Evolutionary conservation across 805 yeast genomes (phyloP).

Genomic region (Yamadazyma phyllophila): DNA sequence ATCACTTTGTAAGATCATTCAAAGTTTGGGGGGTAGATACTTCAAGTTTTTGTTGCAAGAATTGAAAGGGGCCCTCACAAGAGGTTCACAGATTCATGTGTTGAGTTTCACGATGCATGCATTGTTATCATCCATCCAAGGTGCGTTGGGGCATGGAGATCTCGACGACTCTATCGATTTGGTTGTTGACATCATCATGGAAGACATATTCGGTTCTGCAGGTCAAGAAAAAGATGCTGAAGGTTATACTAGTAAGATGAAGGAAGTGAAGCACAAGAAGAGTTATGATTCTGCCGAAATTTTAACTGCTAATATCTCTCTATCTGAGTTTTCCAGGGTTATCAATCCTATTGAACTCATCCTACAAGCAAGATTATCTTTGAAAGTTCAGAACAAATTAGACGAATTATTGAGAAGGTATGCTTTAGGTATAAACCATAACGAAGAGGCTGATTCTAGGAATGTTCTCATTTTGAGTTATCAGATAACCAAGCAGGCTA

Average conservation of each 20-base stretch:
- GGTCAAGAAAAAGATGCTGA: constrained; percentile 95
- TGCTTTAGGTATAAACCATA: constrained; percentile 75
- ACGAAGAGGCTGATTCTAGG: constrained; percentile 53
- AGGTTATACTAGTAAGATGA: constrained; percentile 80
- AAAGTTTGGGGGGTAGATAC: constrained; percentile 68
- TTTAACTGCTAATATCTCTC: constrained; percentile 59
- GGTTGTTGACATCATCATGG: constrained; percentile 77
- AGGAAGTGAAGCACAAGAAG: constrained; percentile 86
- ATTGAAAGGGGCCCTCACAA: constrained; percentile 68
- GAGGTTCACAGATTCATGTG: constrained; percentile 94
- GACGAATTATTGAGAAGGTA: constrained; percentile 77
- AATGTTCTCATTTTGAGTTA: constrained; percentile 69
- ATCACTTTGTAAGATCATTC: constrained; percentile 62
- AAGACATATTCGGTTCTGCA: constrained; percentile 86
- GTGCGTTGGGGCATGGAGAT: constrained; percentile 60
- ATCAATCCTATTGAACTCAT: constrained; percentile 66
- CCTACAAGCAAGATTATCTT: constrained; percentile 60
- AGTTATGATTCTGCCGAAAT: constrained; percentile 86
- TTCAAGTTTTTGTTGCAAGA: constrained; percentile 75
- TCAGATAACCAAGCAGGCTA: constrained; percentile 63
- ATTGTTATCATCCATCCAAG: constrained; percentile 54
- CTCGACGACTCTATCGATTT: constrained; percentile 63
- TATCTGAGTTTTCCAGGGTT: constrained; percentile 55
- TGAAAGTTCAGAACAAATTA: constrained; percentile 68
- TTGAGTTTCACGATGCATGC: constrained; percentile 84